Percentiles rank a stretch among this genome's conserved stretches.
These are phyloP conservation scores for Tulasnella sp. DNA, from an alignment of 768 basidiomycete species.

Conservation along the genomic window DNA sequence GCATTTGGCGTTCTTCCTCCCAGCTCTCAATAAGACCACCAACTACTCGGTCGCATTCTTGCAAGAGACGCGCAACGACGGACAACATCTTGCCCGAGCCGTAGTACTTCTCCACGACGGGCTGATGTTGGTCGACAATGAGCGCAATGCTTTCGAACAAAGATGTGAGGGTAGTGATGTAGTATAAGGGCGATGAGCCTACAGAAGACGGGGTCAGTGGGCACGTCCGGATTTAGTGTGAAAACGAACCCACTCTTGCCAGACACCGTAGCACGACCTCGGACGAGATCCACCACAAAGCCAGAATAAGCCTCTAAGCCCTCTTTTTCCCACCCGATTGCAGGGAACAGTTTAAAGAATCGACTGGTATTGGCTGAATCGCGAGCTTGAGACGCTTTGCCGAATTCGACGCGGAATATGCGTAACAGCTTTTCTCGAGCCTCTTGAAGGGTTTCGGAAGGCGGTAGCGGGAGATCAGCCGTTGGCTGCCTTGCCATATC, in stretches of 20 bases:
- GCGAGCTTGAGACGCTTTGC: slow-evolving; percentile 70
- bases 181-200: slow-evolving; percentile 93
- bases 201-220: slow-evolving; percentile 18
- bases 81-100: slow-evolving; percentile 80
- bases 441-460: slow-evolving; percentile 72
- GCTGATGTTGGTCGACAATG: slow-evolving; percentile 96
- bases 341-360: slow-evolving; percentile 96
- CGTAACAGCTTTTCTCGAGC: slow-evolving; percentile 70
- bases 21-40: slow-evolving; percentile 72
- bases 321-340: slow-evolving; percentile 88
- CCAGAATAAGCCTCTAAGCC: slow-evolving; percentile 88
- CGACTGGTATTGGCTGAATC: slow-evolving; percentile 86
- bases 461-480: slow-evolving; percentile 79
- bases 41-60: slow-evolving; percentile 84
- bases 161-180: slow-evolving; percentile 81
- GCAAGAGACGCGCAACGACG: slow-evolving; percentile 69
- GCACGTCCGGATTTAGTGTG: slow-evolving; percentile 20
- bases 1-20: slow-evolving; percentile 85
- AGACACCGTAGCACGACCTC: slow-evolving; percentile 67
- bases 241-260: slow-evolving; percentile 65
- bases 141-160: slow-evolving; percentile 93
- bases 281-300: slow-evolving; percentile 89
- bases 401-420: slow-evolving; percentile 77
- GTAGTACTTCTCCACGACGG: slow-evolving; percentile 97
- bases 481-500: slow-evolving; percentile 62